Evolutionary conservation across 352 stramenopile species (phyloP).

Genomic region (Peronospora farinosa): DNA sequence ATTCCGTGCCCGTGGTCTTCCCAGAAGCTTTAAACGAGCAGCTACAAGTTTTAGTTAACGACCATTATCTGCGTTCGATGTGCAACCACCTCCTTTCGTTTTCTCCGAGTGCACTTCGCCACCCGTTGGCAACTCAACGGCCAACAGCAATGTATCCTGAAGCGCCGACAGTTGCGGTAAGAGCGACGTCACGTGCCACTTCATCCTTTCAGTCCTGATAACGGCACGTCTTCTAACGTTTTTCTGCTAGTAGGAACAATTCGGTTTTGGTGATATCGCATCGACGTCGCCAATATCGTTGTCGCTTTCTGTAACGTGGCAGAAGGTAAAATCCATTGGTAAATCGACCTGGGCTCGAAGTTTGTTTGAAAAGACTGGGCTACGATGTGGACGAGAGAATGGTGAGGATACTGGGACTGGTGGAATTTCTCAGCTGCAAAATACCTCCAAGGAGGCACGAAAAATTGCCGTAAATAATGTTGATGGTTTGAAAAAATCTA

Average conservation of each 20-base stretch:
- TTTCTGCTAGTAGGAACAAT: slow-evolving; percentile 48
- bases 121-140: slow-evolving; percentile 33
- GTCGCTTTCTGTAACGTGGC: slow-evolving; percentile 51
- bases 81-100: slow-evolving; percentile 45
- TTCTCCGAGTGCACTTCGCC: slow-evolving; percentile 26
- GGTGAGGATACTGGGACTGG: slow-evolving; percentile 2
- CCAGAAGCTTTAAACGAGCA: slow-evolving; percentile 49
- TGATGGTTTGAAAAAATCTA: slow-evolving; percentile 4
- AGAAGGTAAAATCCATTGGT: slow-evolving; percentile 49
- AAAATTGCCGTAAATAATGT: slow-evolving; percentile 27
- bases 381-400: slow-evolving; percentile 27
- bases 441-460: slow-evolving; percentile 38
- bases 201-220: neutral
- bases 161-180: slow-evolving; percentile 43
- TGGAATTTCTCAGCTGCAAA: slow-evolving; percentile 17
- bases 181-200: neutral
- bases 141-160: slow-evolving; percentile 46
- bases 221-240: neutral
- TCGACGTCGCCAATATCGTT: slow-evolving; percentile 39
- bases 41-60: slow-evolving; percentile 42
- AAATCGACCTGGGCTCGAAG: slow-evolving; percentile 48
- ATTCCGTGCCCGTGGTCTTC: slow-evolving; percentile 57
- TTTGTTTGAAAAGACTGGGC: slow-evolving; percentile 48
- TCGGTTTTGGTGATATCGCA: slow-evolving; percentile 68
- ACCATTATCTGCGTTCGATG: slow-evolving; percentile 42